Base-by-base conservation (phyloP, 2,329 filamentous ascomycete genomes). In the Clarireedia sp. region DNA sequence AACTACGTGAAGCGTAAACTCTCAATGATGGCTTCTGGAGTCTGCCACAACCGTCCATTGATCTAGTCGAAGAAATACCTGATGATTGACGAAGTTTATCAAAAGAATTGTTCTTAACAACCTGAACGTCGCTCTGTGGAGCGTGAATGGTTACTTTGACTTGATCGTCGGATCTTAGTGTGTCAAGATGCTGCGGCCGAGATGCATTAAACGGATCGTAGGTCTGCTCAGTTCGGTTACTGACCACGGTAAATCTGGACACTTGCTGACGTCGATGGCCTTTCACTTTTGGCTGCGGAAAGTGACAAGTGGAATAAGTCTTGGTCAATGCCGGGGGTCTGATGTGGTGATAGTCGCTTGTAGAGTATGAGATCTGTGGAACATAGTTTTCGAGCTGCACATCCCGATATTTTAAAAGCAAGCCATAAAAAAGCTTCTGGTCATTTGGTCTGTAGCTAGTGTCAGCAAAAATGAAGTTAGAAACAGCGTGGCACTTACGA, bases 401-500 rank as follows among this genome's bases (percentile, higher is more conserved):
- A 60, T 95, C 85, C 45, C 89, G 82, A 69, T 96, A 95, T 69
- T 86, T 87, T 61, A 86, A 73, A 7, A 99, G 78, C 19, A 95
- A 80, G 71, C 84, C 87, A 70, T 97, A 99, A 70, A 97, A 96
- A 62, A 92, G 79, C 67, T 96, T 95, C 68, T 96, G 90, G 54
- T 96, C 89, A 61, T 95, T 97, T 4, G 81, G 76, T 60, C 87
- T 92, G 57, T 17, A 33, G 19, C 41, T 9, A 12, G n/a, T 8
- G 37, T 53, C 44, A 56, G 50, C 12, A 43, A 10, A 38, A 10
- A 16, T 33, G 9, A 41, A 21, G 24, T 26, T 4, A 24, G 37
- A 43, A 14, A 36, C 49, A 23, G 33, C 41, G 29, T 43, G 26
- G 37, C 19, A 76, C 83, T 71, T 74, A 87, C 82, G 83, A 79